These are phyloP conservation scores for Lactarius tabidus DNA, from an alignment of 768 basidiomycete species.

Conservation along the genomic window DNA sequence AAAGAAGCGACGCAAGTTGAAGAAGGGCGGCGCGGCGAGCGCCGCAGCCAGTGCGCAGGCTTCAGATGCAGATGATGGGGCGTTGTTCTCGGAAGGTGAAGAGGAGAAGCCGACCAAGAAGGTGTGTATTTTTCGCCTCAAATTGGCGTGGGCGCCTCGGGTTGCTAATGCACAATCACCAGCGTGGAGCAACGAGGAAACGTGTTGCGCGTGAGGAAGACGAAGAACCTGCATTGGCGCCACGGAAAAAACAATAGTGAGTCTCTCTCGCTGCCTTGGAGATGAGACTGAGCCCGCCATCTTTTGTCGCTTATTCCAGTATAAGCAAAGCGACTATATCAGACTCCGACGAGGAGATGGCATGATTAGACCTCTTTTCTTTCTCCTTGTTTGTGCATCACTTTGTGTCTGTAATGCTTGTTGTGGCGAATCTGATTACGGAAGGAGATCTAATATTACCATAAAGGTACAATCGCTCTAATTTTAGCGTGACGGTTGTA, in stretches of 20 bases:
- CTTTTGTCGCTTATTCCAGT: conserved; percentile 37
- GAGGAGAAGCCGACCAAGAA: conserved; percentile 64
- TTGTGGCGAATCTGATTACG: neutral
- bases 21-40: conserved; percentile 45
- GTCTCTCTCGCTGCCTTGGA: conserved; percentile 29
- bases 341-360: conserved; percentile 83
- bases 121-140: conserved; percentile 37
- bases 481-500: neutral
- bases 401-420: neutral
- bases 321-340: conserved; percentile 88
- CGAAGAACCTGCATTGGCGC: conserved; percentile 56
- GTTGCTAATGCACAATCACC: neutral
- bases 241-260: conserved; percentile 75
- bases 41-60: conserved; percentile 40
- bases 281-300: neutral
- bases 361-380: conserved; percentile 1
- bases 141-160: neutral
- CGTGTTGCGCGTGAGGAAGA: conserved; percentile 77
- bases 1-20: conserved; percentile 71
- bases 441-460: neutral
- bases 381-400: neutral
- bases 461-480: neutral
- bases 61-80: conserved; percentile 59
- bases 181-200: conserved; percentile 55
- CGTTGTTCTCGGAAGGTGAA: conserved; percentile 68